phyloP scores from a whole-genome alignment of 495 filamentous ascomycete species.

The Aspergillus nidulans region DNA sequence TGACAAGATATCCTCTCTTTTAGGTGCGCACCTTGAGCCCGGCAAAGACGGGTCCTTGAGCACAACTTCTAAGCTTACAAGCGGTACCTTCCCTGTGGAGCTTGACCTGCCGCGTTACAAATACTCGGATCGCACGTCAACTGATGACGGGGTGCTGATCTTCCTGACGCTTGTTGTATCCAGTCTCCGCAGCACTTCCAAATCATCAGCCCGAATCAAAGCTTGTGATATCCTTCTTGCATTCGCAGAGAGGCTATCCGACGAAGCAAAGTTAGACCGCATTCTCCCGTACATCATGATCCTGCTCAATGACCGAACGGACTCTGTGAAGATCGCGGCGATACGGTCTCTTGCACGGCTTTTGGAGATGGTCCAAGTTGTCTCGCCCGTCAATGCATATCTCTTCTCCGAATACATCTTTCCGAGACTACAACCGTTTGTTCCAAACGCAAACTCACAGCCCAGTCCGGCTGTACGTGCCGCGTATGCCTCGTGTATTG shows the following conservation, averaged over 20 bases:
- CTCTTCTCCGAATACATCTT: slow-evolving; percentile 95
- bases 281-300: slow-evolving; percentile 85
- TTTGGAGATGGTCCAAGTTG: slow-evolving; percentile 76
- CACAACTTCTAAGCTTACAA: slow-evolving; percentile 26
- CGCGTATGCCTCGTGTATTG: slow-evolving; percentile 89
- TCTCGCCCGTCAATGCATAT: slow-evolving; percentile 92
- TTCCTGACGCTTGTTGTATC: slow-evolving; percentile 85
- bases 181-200: slow-evolving; percentile 81
- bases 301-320: slow-evolving; percentile 72
- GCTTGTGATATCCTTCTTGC: slow-evolving; percentile 92
- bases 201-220: slow-evolving; percentile 78
- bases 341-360: slow-evolving; percentile 83
- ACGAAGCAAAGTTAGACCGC: slow-evolving; percentile 95
- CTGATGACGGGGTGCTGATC: slow-evolving; percentile 87
- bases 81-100: slow-evolving; percentile 64
- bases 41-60: slow-evolving; percentile 20
- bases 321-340: slow-evolving; percentile 79
- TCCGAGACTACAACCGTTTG: slow-evolving; percentile 69
- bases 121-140: slow-evolving; percentile 45
- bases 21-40: slow-evolving; percentile 47
- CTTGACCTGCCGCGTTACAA: slow-evolving; percentile 84
- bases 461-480: slow-evolving; percentile 71
- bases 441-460: slow-evolving; percentile 50
- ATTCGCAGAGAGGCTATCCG: slow-evolving; percentile 85
- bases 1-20: slow-evolving; percentile 93